phyloP scores from a whole-genome alignment of 192 early-diverging fungal species.

The Coemansia furcata region DNA sequence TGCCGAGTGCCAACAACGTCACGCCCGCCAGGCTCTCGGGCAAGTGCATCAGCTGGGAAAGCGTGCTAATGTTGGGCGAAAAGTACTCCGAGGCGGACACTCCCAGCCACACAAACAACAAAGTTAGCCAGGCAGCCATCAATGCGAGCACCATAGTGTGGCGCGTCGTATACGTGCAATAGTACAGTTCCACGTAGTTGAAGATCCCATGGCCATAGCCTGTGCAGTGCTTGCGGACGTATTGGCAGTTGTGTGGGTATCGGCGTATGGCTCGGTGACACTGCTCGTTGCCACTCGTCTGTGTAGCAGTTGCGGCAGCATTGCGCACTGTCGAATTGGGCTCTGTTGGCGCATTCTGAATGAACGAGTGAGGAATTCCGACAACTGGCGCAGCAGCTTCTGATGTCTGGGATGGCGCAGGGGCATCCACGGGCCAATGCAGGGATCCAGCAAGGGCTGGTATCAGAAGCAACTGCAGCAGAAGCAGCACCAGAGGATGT shows the following conservation, averaged over 20 bases:
- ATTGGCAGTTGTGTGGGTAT: constrained; percentile 58
- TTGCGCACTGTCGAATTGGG: not conserved
- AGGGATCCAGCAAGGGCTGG: not conserved
- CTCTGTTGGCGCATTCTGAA: constrained; percentile 2
- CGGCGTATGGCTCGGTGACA: constrained; percentile 51
- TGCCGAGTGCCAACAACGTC: constrained; percentile 81
- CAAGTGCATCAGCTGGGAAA: constrained; percentile 69
- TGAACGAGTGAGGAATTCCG: not conserved
- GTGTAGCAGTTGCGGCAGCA: not conserved
- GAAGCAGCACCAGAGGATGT: not conserved
- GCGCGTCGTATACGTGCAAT: constrained; percentile 29
- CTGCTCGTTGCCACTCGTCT: constrained; percentile 6
- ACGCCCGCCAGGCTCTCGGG: constrained; percentile 84
- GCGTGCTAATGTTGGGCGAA: constrained; percentile 82
- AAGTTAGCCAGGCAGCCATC: constrained; percentile 66
- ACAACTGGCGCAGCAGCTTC: not conserved
- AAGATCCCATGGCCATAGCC: constrained; percentile 60
- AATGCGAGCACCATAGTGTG: constrained; percentile 29
- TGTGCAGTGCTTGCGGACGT: constrained; percentile 61
- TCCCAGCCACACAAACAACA: constrained; percentile 74
- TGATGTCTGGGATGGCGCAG: not conserved
- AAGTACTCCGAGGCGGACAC: constrained; percentile 82
- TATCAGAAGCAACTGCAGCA: constrained; percentile 7
- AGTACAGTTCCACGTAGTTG: constrained; percentile 53
- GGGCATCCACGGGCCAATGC: not conserved